Evolutionary conservation across 176 grass and related monocot genomes (phyloP).

Genomic region (Coix lacrymajobi): DNA sequence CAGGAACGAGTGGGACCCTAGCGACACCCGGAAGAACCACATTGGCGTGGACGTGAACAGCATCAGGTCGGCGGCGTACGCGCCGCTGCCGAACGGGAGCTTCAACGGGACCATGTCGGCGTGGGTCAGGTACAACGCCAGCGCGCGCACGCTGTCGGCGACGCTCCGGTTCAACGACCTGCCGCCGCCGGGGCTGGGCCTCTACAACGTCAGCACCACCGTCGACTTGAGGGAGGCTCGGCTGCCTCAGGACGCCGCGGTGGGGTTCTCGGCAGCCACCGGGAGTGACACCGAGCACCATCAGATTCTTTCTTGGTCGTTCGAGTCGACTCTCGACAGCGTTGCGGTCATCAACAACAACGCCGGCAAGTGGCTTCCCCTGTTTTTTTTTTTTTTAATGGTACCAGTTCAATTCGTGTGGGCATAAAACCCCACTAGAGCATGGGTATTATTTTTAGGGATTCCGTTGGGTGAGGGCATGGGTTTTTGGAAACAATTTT

Average conservation of each 20-base stretch:
- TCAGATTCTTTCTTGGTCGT: slow-evolving; percentile 18
- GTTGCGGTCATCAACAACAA: not conserved
- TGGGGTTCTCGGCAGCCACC: slow-evolving; percentile 17
- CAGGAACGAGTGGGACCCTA: not conserved
- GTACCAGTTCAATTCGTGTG: too few species aligned
- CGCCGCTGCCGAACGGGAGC: not conserved
- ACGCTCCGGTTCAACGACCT: not conserved
- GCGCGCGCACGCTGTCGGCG: not conserved
- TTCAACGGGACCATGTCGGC: slow-evolving; percentile 23
- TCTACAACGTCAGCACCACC: not conserved
- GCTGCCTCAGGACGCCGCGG: not conserved
- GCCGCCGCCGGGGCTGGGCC: not conserved
- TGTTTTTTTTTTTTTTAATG: too few species aligned
- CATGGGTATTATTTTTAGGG: too few species aligned
- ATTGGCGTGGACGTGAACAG: slow-evolving; percentile 9
- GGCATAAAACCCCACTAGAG: too few species aligned
- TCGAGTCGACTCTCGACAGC: not conserved
- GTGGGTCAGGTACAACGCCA: slow-evolving; percentile 17
- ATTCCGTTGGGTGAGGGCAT: too few species aligned
- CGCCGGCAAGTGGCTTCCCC: not conserved
- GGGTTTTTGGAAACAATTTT: too few species aligned
- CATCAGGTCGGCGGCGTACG: not conserved
- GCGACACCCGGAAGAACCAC: not conserved
- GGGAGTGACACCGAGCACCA: not conserved
- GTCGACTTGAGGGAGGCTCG: not conserved